These are phyloP conservation scores for Ambrosia trifida DNA, from an alignment of 129 eudicot species.

Conservation along the genomic window DNA sequence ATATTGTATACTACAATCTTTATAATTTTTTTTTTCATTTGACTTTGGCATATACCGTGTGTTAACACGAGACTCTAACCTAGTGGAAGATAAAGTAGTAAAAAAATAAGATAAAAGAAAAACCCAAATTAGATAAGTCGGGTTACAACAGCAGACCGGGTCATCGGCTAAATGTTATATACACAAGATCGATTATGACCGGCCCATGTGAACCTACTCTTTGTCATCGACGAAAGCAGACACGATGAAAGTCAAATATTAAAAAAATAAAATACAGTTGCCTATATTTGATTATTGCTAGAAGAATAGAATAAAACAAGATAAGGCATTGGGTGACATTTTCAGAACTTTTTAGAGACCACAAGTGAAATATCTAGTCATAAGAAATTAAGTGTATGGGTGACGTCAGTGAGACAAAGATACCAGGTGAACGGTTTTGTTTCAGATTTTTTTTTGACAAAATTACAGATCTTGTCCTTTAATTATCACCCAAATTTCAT, in stretches of 20 bases:
- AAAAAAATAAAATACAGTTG: neutral
- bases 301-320: conserved; percentile 19
- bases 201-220: conserved; percentile 1
- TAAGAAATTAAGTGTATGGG: neutral
- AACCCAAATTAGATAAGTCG: neutral
- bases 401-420: neutral
- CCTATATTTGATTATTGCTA: neutral
- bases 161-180: neutral
- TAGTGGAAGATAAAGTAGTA: too few relatives aligned
- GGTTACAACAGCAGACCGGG: neutral
- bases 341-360: neutral
- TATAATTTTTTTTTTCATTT: too few relatives aligned
- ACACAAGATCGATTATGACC: neutral
- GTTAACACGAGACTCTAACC: too few relatives aligned
- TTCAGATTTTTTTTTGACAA: too few relatives aligned
- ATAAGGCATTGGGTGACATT: neutral
- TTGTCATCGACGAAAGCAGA: neutral
- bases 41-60: too few relatives aligned
- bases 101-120: neutral
- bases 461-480: too few relatives aligned
- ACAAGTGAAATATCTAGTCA: neutral
- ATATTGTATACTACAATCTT: too few relatives aligned
- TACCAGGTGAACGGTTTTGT: neutral
- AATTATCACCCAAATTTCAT: too few relatives aligned
- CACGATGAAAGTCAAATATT: conserved; percentile 7